These are phyloP conservation scores for Wallacemonas sp. DNA, from an alignment of 208 protist genomes.

Conservation along the genomic window DNA sequence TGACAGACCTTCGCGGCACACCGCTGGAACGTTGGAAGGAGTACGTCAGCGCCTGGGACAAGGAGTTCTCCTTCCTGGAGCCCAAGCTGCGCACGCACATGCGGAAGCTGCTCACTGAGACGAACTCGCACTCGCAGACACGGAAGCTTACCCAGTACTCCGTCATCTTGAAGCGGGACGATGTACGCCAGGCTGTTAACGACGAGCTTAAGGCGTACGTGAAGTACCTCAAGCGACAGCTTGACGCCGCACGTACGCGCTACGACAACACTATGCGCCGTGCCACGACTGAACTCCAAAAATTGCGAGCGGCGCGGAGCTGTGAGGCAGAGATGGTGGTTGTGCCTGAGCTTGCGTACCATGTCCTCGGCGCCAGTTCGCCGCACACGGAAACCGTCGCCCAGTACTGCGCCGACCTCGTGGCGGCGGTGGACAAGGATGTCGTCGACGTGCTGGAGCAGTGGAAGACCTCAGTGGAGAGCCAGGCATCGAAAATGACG, in stretches of 20 bases:
- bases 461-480: constrained; percentile 33
- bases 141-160: constrained; percentile 50
- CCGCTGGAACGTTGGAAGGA: constrained; percentile 49
- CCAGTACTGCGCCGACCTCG: constrained; percentile 25
- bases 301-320: constrained; percentile 57
- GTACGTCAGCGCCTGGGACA: constrained; percentile 69
- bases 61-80: constrained; percentile 84
- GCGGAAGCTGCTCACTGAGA: constrained; percentile 36
- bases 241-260: constrained; percentile 43
- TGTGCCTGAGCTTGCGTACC: constrained; percentile 50
- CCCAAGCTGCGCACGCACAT: constrained; percentile 60
- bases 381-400: constrained; percentile 36
- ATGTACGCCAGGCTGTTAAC: constrained; percentile 44
- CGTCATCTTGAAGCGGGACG: constrained; percentile 53
- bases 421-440: constrained; percentile 24
- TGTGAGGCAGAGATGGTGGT: constrained; percentile 59
- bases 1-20: constrained; percentile 48
- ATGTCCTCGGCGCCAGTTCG: constrained; percentile 48
- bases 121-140: constrained; percentile 30
- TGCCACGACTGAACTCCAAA: constrained; percentile 59
- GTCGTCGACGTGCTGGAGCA: constrained; percentile 21
- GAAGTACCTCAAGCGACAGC: constrained; percentile 53
- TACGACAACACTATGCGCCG: constrained; percentile 69
- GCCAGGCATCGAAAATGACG: constrained; percentile 37
- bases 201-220: constrained; percentile 48